Percentiles rank a stretch among this genome's conserved stretches.
These are phyloP conservation scores for Thozetella sp. DNA, from an alignment of 495 filamentous ascomycete genomes.

Conservation along the genomic window DNA sequence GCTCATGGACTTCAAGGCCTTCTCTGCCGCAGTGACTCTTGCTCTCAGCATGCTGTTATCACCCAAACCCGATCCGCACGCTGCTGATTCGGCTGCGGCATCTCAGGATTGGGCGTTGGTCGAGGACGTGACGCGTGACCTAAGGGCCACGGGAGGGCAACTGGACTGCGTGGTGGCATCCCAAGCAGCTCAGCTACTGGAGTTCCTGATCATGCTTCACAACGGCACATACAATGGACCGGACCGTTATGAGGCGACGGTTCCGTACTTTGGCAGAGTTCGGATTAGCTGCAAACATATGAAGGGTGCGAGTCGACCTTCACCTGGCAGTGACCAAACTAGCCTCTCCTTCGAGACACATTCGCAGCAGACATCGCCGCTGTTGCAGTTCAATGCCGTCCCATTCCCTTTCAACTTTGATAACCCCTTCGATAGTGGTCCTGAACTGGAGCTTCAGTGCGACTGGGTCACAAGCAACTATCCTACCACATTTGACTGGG, in stretches of 20 bases:
- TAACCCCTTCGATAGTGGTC: neutral
- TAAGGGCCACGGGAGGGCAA: neutral
- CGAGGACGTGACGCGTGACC: neutral
- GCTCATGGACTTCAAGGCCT: neutral
- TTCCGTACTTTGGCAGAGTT: neutral
- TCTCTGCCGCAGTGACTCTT: neutral
- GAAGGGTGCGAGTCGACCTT: too few species aligned
- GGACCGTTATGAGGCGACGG: neutral
- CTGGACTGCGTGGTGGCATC: neutral
- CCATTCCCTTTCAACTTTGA: neutral
- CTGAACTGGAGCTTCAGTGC: neutral
- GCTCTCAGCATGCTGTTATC: neutral
- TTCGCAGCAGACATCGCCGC: neutral
- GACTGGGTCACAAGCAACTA: neutral
- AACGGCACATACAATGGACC: neutral
- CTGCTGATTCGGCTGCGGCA: neutral
- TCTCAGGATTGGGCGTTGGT: neutral
- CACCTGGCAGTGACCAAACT: too few species aligned
- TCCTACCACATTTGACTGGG: neutral
- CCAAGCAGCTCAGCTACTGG: neutral
- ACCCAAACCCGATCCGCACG: neutral
- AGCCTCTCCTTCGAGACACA: too few species aligned
- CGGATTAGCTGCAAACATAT: neutral
- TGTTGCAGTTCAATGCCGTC: neutral
- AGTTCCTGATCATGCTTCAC: neutral